These are phyloP conservation scores for Saccharomyces uvarum DNA, from an alignment of 1,139 yeast genomes.

Conservation along the genomic window DNA sequence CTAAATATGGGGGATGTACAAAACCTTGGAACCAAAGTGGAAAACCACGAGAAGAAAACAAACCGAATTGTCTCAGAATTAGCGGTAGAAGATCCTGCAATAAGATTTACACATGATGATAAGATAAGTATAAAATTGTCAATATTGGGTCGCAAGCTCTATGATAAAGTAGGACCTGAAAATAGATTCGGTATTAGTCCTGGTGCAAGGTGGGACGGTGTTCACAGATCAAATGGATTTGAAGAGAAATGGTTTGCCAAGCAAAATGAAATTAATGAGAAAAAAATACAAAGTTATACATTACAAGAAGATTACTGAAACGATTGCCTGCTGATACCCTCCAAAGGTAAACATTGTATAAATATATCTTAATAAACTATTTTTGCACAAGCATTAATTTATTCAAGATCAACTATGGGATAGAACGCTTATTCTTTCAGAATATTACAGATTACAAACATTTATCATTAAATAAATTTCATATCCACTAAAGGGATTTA, in stretches of 20 bases:
- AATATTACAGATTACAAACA: background rate
- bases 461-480: background rate
- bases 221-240: constrained; percentile 86
- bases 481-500: background rate
- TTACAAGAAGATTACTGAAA: constrained; percentile 33
- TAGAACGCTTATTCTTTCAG: background rate
- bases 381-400: background rate
- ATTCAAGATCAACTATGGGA: background rate
- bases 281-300: constrained; percentile 33
- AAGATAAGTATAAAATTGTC: constrained; percentile 6
- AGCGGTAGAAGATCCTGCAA: constrained; percentile 59
- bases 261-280: constrained; percentile 40
- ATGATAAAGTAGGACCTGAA: constrained; percentile 46
- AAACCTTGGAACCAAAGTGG: constrained; percentile 10
- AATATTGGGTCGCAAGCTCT: constrained; percentile 42
- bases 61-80: background rate
- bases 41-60: background rate
- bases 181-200: constrained; percentile 74
- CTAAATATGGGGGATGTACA: constrained; percentile 44
- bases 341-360: background rate
- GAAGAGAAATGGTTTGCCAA: constrained; percentile 57
- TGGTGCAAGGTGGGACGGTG: constrained; percentile 89
- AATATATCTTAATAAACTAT: background rate
- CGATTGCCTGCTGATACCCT: background rate
- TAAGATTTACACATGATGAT: constrained; percentile 34